phyloP scores from a whole-genome alignment of 2,329 filamentous ascomycete genomes.

The Alternaria gansuensis region DNA sequence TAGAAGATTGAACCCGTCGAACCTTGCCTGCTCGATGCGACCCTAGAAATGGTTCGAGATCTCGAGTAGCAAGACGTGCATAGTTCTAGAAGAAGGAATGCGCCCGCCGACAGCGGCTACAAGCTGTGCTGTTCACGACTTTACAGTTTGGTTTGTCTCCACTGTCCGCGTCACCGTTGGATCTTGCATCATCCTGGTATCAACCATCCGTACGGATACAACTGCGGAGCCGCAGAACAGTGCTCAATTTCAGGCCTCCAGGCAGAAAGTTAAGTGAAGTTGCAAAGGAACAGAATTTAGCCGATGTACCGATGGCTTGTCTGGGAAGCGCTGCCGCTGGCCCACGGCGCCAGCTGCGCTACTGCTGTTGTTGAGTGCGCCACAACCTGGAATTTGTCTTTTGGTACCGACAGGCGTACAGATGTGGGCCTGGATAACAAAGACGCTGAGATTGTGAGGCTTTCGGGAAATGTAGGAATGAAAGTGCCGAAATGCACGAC shows the following conservation, averaged over 20 bases:
- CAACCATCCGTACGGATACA: slow-evolving; percentile 9
- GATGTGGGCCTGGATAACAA: slow-evolving; percentile 29
- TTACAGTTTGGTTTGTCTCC: slow-evolving; percentile 8
- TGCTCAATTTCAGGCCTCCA: neutral
- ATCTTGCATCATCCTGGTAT: slow-evolving; percentile 4
- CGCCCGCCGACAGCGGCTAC: slow-evolving; percentile 4
- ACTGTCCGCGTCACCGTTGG: slow-evolving; percentile 19
- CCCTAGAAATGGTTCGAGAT: slow-evolving; percentile 8
- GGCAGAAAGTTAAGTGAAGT: neutral
- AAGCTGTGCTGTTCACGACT: slow-evolving; percentile 5
- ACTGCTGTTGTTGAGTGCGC: slow-evolving; percentile 21
- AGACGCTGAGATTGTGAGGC: slow-evolving; percentile 36
- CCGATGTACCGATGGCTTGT: neutral
- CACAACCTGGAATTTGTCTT: slow-evolving; percentile 5
- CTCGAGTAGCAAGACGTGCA: slow-evolving; percentile 6
- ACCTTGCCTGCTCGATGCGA: slow-evolving; percentile 2
- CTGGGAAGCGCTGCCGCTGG: slow-evolving; percentile 1
- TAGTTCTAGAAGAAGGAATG: slow-evolving; percentile 12
- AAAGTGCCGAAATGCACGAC: slow-evolving; percentile 17
- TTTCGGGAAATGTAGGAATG: slow-evolving; percentile 39
- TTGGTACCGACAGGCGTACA: slow-evolving; percentile 20
- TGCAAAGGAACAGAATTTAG: neutral
- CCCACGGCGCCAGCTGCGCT: slow-evolving; percentile 7
- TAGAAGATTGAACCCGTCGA: neutral
- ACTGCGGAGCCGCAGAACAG: slow-evolving; percentile 9